These are phyloP conservation scores for Lepraria neglecta DNA, from an alignment of 495 filamentous ascomycete species.

Conservation along the genomic window DNA sequence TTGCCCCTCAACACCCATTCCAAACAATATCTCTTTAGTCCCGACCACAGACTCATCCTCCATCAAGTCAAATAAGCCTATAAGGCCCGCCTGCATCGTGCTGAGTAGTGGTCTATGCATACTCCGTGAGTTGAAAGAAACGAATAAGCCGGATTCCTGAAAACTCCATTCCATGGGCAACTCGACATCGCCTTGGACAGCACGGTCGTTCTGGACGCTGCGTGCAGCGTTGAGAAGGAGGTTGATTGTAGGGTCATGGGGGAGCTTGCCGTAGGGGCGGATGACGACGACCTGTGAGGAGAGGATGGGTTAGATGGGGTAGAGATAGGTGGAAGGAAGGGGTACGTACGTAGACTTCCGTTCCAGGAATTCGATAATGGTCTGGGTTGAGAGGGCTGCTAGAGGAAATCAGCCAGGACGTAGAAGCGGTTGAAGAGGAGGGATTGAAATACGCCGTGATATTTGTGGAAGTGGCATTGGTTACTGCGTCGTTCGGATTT, in stretches of 20 bases:
- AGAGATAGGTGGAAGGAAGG: too few relatives aligned
- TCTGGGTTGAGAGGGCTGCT: neutral
- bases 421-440: too few relatives aligned
- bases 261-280: neutral
- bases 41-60: neutral
- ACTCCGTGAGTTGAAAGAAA: neutral
- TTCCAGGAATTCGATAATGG: conserved; percentile 1
- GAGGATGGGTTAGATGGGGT: neutral
- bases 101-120: neutral
- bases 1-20: neutral
- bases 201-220: neutral
- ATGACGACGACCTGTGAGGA: neutral
- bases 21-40: neutral
- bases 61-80: conserved; percentile 9
- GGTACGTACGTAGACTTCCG: conserved; percentile 2
- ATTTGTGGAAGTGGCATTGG: neutral
- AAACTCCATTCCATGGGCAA: neutral
- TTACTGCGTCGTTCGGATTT: neutral
- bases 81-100: neutral
- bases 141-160: neutral
- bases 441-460: neutral
- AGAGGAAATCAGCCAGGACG: too few relatives aligned
- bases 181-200: neutral
- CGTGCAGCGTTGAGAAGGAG: neutral
- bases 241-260: neutral